Percentiles rank a stretch among this genome's conserved stretches.
These are phyloP conservation scores for Lachnellula occidentalis DNA, from an alignment of 2,329 filamentous ascomycete species.

Conservation along the genomic window DNA sequence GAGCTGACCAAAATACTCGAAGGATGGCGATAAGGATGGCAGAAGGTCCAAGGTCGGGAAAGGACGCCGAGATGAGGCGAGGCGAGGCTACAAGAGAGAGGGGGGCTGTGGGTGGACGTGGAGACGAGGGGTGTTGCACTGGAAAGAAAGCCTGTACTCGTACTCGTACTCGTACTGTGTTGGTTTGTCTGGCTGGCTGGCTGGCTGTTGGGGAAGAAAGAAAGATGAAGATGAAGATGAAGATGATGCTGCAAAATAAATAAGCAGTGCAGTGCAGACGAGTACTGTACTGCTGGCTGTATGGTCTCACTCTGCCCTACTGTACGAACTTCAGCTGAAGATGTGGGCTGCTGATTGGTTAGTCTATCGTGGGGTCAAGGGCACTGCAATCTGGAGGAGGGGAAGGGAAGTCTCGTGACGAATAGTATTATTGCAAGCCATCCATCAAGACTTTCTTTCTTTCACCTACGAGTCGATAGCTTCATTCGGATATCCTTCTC, in stretches of 20 bases:
- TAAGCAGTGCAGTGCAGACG: no score
- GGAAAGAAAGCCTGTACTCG: no score
- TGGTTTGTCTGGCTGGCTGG: no score
- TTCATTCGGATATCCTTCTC: background rate
- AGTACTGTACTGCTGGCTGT: no score
- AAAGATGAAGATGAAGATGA: no score
- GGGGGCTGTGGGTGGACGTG: no score
- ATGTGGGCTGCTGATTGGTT: background rate
- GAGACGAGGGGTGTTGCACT: no score
- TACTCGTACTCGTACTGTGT: no score
- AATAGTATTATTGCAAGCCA: background rate
- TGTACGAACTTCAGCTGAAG: no score
- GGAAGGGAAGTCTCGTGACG: background rate
- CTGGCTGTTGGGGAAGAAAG: no score
- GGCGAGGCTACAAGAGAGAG: background rate
- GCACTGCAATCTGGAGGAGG: background rate
- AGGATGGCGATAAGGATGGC: background rate
- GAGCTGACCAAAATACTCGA: background rate
- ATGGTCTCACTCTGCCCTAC: no score
- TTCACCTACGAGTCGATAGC: background rate
- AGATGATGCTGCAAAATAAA: no score
- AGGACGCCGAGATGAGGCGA: background rate
- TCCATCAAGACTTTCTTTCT: background rate
- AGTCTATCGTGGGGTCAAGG: background rate
- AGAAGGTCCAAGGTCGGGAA: background rate